These are phyloP conservation scores for Litsea cubeba DNA, from an alignment of 164 flowering plant genomes.

Conservation along the genomic window DNA sequence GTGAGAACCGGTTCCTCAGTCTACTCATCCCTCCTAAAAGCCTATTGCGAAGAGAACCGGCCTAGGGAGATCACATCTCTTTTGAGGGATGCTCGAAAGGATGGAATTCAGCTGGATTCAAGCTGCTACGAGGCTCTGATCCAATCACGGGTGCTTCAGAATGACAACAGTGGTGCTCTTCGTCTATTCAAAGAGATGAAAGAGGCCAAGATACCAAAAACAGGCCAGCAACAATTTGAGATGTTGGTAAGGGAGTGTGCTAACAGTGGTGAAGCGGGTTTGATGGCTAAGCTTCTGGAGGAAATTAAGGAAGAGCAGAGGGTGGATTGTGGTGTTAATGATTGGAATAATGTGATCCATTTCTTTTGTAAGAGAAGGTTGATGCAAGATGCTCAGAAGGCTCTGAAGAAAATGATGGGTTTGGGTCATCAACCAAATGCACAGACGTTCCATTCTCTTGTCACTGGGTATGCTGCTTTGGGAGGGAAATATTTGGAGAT, in stretches of 20 bases:
- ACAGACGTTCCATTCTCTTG: slow-evolving; percentile 92
- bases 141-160: slow-evolving; percentile 52
- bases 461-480: slow-evolving; percentile 86
- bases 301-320: slow-evolving; percentile 81
- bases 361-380: slow-evolving; percentile 86
- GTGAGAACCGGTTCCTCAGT: slow-evolving; percentile 57
- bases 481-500: slow-evolving; percentile 88
- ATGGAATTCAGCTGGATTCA: slow-evolving; percentile 80
- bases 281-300: slow-evolving; percentile 72
- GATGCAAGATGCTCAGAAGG: slow-evolving; percentile 96
- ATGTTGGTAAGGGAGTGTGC: slow-evolving; percentile 48
- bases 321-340: slow-evolving; percentile 74
- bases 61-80: slow-evolving; percentile 50
- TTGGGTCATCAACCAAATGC: slow-evolving; percentile 86
- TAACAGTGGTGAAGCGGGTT: slow-evolving; percentile 44
- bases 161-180: slow-evolving; percentile 75
- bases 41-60: slow-evolving; percentile 66
- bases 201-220: slow-evolving; percentile 59
- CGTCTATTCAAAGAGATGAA: slow-evolving; percentile 89
- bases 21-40: slow-evolving; percentile 74
- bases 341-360: slow-evolving; percentile 93
- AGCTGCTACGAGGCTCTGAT: slow-evolving; percentile 74
- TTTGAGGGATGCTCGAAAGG: slow-evolving; percentile 69
- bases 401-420: slow-evolving; percentile 84
- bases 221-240: slow-evolving; percentile 51